Base-by-base conservation (phyloP, 2,329 filamentous ascomycete genomes). In the Alternaria triticimaculans region DNA sequence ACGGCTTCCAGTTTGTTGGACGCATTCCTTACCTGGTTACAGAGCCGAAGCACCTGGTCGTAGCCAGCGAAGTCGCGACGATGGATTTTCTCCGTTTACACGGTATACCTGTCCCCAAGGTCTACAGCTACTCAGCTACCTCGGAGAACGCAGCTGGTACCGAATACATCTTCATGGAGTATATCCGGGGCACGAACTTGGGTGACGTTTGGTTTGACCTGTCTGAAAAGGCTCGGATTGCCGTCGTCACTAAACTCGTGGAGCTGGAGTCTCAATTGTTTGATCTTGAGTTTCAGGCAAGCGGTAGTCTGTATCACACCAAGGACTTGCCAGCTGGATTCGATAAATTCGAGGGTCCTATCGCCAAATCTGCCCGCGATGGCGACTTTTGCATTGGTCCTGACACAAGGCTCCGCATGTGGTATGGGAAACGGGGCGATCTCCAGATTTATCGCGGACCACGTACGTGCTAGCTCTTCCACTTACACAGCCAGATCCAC, bases 81-180 rank as follows among this genome's bases (percentile, higher is more conserved):
- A 74, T 82, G 28, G 70, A 74, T 8, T 73, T 78, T 55, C 69
- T 82, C 23, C 71, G 65, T 21, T 68, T 66, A 2, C 63, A 80
- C 57, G 67, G 70, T 6, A 59, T 82, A 28, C 80, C 80, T 6
- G 76, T 83, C 12, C 80, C 80, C 1, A 69, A 76, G 56, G 69
- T 82, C 18, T 75, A 77, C 54, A 63, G 66, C 20, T 82, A 80
- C 66, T 79, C 76, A 9, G 46, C 76, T 30, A 75, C 73, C 25
- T 58, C 56, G 5, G 68, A 79, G 18, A 83, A 83, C 64, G 63
- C 78, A 9, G 76, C 80, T 56, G 76, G 80, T 0, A 74, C 76
- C 3, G 80, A 82, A 70, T 82, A 80, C 26, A 70, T 83, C 20
- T 70, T 82, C 6, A 74, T 82, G 64, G 80, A 81, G 62, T 73